These are phyloP conservation scores for Bothriochloa decipiens DNA, from an alignment of 176 grass and related monocot genomes.

Conservation along the genomic window DNA sequence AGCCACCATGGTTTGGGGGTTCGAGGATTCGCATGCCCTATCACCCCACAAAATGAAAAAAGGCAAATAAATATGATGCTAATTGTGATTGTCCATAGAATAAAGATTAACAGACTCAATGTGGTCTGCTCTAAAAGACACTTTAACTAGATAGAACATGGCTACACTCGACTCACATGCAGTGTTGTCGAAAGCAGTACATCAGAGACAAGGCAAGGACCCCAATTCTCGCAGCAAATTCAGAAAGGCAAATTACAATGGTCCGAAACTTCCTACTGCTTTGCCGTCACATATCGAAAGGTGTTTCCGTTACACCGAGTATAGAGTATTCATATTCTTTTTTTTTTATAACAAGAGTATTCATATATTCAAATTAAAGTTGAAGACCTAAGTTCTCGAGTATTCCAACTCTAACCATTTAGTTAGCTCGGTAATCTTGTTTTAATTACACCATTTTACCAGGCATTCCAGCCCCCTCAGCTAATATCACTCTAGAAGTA, in stretches of 20 bases:
- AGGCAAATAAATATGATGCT: slow-evolving; percentile 33
- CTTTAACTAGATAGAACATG: neutral
- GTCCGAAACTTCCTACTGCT: neutral
- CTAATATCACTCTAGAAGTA: neutral
- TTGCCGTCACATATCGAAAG: neutral
- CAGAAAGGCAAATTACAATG: neutral
- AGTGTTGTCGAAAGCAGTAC: neutral
- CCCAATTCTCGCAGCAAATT: neutral
- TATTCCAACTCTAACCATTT: neutral
- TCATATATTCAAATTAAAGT: neutral
- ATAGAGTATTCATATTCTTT: neutral
- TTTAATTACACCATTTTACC: neutral
- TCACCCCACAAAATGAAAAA: slow-evolving; percentile 12
- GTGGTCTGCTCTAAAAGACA: neutral
- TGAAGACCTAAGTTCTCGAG: neutral
- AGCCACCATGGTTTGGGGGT: slow-evolving; percentile 41
- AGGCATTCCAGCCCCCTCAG: neutral
- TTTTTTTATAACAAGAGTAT: too few relatives aligned
- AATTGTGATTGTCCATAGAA: slow-evolving; percentile 4
- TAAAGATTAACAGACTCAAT: neutral
- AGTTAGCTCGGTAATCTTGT: neutral
- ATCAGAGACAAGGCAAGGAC: neutral
- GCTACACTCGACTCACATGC: neutral
- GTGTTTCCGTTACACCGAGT: neutral
- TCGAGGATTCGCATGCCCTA: slow-evolving; percentile 38